Evolutionary conservation across 164 flowering plant species (phyloP).

Genomic region (Aristolochia californica): DNA sequence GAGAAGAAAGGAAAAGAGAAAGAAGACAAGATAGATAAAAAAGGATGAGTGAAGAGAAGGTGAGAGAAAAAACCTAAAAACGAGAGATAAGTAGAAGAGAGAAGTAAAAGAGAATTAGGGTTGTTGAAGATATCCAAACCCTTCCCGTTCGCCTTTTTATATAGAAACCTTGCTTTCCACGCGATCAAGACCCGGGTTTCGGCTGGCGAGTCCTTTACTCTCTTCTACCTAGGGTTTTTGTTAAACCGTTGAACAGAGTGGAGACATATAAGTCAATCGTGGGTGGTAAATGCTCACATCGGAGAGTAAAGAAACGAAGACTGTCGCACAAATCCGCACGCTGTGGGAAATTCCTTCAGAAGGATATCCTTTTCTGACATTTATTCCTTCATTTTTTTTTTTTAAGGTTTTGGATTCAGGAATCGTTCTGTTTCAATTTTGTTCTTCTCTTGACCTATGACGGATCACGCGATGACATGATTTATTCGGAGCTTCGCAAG

Average conservation of each 20-base stretch:
- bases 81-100: too few relatives aligned
- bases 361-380: constrained; percentile 56
- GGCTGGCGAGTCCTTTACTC: too few relatives aligned
- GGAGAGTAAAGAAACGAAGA: constrained; percentile 79
- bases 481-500: constrained; percentile 60
- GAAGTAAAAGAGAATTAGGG: too few relatives aligned
- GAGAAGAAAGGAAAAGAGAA: too few relatives aligned
- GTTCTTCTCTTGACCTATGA: too few relatives aligned
- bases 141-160: too few relatives aligned
- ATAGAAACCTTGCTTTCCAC: too few relatives aligned
- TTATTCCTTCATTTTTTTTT: not conserved
- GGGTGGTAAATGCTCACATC: constrained; percentile 91
- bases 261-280: constrained; percentile 11
- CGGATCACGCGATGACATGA: constrained; percentile 65
- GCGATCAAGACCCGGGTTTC: too few relatives aligned
- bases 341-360: constrained; percentile 53
- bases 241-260: not conserved
- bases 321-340: constrained; percentile 82
- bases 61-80: too few relatives aligned
- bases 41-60: too few relatives aligned
- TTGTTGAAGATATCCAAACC: too few relatives aligned
- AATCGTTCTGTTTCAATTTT: not conserved
- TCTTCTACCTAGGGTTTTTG: constrained; percentile 2
- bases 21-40: too few relatives aligned
- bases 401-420: not conserved